Base-by-base conservation (phyloP, 2,329 filamentous ascomycete genomes). In the Elsinoe necatrix region DNA sequence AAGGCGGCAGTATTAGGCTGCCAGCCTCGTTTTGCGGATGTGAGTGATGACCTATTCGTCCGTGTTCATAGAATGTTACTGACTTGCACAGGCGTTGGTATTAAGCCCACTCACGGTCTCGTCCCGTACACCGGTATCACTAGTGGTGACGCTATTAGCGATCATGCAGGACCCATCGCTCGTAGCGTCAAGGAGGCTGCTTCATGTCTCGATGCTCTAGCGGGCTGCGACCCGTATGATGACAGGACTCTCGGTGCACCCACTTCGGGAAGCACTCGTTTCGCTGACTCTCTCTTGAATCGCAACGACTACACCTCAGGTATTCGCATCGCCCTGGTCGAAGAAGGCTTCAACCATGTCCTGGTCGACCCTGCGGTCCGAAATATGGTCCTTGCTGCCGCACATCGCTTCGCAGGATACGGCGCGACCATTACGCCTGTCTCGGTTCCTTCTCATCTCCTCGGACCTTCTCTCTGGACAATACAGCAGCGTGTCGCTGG, bases 391-490 rank as follows among this genome's bases (percentile, higher is more conserved):
- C 65, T 69, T n/a, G 60, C 63, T 1, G 76, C 80, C 0, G 69
- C 70, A 0, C 63, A 66, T 1, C 70, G 67, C 18, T 72, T 80
- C 56, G 59, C 66, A 35, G 64, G 69, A 0, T 68, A 81, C 0
- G 79, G 79, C 0, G 79, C 79, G 3, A 69, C 61, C 0, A 69
- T 82, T 0, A 72, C 75, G 25, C 73, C 80, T 51, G 68, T 81
- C 1, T 78, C 76, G 0, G 68, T 82, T 9, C 79, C 78, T 0
- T 63, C 73, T 0, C 77, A 79, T 58, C 63, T 69, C 0, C 70
- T 78, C 58, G 75, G 75, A 0, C 72, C 75, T 0, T 71, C 75
- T 1, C 74, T 80, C 50, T 80, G 77, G 77, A 78, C 77, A 0
- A 70, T 66, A 12, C 60, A 71, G 14, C 68, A 65, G 31, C 72